These are phyloP conservation scores for Naematelia aurantialba DNA, from an alignment of 768 basidiomycete species.

Conservation along the genomic window DNA sequence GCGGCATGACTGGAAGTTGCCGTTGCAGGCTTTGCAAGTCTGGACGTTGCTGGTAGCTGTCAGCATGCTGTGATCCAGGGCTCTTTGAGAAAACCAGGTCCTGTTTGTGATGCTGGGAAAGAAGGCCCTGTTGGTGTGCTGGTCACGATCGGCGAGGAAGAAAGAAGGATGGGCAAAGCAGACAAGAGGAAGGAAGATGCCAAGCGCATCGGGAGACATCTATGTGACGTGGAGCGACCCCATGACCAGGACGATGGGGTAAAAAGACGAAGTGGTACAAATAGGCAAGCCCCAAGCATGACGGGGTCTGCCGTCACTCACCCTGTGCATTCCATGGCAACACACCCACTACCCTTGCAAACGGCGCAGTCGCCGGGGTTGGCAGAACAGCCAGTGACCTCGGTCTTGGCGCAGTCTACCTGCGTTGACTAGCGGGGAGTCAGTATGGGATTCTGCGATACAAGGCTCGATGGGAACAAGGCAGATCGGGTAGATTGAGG, in stretches of 20 bases:
- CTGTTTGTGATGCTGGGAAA: too few species aligned
- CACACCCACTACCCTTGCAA: conserved; percentile 38
- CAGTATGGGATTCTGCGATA: not conserved
- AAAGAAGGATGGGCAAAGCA: too few species aligned
- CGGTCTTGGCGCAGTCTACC: conserved; percentile 34
- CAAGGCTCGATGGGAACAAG: not conserved
- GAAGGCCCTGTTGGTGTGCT: not conserved
- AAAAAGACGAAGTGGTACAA: not conserved
- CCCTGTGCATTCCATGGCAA: conserved; percentile 41
- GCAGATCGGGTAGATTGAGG: conserved; percentile 1
- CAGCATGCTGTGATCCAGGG: not conserved
- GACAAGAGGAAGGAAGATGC: too few species aligned
- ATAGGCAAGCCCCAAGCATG: not conserved
- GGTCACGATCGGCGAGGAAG: too few species aligned
- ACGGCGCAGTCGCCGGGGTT: conserved; percentile 34
- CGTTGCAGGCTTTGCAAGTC: conserved; percentile 38
- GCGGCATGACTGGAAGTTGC: conserved; percentile 35
- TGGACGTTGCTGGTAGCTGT: conserved; percentile 22
- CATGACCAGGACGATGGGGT: not conserved
- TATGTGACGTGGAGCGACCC: too few species aligned
- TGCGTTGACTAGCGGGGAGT: conserved; percentile 10
- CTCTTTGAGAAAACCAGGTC: not conserved
- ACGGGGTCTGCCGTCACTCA: conserved; percentile 15
- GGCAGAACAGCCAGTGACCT: conserved; percentile 38
- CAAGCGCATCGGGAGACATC: too few species aligned